Evolutionary conservation across 1,139 yeast species (phyloP).

Genomic region (Lizanozyma gosingica): DNA sequence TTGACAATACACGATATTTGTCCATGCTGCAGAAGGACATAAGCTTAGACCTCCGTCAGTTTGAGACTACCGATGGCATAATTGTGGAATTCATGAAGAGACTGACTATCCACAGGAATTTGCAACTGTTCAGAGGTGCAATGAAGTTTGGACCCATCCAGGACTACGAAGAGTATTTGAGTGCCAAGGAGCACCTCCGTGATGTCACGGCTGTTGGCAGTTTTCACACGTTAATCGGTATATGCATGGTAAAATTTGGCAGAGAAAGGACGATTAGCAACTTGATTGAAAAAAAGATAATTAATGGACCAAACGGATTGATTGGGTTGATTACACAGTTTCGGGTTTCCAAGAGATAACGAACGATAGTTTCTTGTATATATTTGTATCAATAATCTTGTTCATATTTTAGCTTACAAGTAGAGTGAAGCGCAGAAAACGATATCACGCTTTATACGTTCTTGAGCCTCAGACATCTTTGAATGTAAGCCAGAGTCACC

Average conservation of each 20-base stretch:
- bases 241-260: slow-evolving; percentile 23
- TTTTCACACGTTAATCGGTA: slow-evolving; percentile 32
- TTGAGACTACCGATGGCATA: slow-evolving; percentile 14
- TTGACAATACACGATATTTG: slow-evolving; percentile 19
- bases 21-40: slow-evolving; percentile 22
- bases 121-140: slow-evolving; percentile 25
- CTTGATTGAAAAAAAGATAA: slow-evolving; percentile 20
- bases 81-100: slow-evolving; percentile 27
- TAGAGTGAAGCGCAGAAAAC: slow-evolving; percentile 96
- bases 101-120: slow-evolving; percentile 17
- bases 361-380: neutral
- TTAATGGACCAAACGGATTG: slow-evolving; percentile 22
- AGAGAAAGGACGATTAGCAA: slow-evolving; percentile 14
- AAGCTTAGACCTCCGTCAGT: slow-evolving; percentile 2
- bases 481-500: slow-evolving; percentile 86
- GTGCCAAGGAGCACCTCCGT: slow-evolving; percentile 10
- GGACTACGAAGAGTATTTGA: slow-evolving; percentile 6
- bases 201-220: slow-evolving; percentile 25
- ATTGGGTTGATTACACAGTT: slow-evolving; percentile 5
- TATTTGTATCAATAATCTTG: neutral
- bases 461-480: slow-evolving; percentile 90
- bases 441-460: slow-evolving; percentile 88
- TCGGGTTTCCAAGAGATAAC: slow-evolving; percentile 1
- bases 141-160: slow-evolving; percentile 10
- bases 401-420: slow-evolving; percentile 37